These are phyloP conservation scores for Ustilago lituana DNA, from an alignment of 1,284 basidiomycete genomes.

Conservation along the genomic window DNA sequence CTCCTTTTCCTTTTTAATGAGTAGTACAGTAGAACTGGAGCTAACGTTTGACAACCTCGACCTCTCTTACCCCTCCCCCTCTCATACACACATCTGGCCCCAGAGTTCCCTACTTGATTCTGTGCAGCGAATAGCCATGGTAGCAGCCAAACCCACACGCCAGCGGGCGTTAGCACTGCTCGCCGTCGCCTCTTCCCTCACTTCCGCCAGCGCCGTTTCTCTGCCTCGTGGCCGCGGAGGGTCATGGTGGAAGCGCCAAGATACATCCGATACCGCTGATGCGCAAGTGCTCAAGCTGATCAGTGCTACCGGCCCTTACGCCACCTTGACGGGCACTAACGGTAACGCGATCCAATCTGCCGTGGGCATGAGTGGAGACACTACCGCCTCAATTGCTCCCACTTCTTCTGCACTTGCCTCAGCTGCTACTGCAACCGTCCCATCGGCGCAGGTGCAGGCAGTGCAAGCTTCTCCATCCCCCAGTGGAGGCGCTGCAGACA, in stretches of 20 bases:
- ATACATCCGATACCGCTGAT: background rate
- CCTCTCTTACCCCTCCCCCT: no score
- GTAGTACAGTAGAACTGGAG: no score
- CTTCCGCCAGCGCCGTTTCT: conserved; percentile 6
- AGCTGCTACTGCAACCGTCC: conserved; percentile 2
- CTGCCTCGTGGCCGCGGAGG: conserved; percentile 1
- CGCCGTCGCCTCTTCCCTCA: conserved; percentile 10
- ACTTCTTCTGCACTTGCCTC: background rate
- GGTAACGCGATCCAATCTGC: conserved; percentile 27
- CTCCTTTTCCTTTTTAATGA: no score
- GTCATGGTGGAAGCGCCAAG: conserved; percentile 34
- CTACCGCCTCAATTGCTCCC: conserved; percentile 1
- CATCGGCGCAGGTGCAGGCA: conserved; percentile 7
- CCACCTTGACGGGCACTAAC: conserved; percentile 25
- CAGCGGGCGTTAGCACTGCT: conserved; percentile 17
- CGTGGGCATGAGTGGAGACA: conserved; percentile 32
- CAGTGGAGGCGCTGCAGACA: conserved; percentile 11
- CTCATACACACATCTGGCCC: no score
- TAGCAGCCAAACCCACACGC: background rate
- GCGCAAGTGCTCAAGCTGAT: conserved; percentile 33
- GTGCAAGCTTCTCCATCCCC: conserved; percentile 18
- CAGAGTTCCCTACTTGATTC: no score
- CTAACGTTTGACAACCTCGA: no score
- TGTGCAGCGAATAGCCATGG: no score
- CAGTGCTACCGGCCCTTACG: conserved; percentile 27